Base-by-base conservation (phyloP, 140 eudicot species). In the Bidens hawaiensis region DNA sequence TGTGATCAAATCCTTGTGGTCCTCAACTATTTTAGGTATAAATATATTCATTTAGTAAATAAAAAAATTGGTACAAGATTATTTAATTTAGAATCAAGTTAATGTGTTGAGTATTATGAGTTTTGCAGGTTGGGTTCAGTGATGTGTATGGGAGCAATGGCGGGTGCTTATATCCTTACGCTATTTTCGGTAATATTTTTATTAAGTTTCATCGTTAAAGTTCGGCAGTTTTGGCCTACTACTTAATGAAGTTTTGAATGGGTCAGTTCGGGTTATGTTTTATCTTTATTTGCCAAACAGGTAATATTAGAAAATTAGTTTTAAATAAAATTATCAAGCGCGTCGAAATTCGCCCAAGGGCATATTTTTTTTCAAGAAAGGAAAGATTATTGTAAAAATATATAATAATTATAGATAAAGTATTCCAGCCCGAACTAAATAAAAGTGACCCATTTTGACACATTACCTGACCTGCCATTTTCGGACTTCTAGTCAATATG, bases 91-190 rank as follows among this genome's bases (percentile, higher is more conserved):
- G 41, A 53, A 14, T 41, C n/a, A 33, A 25, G 19, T 16, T 61
- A 46, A 61, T 42, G 14, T 46, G 13, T 46, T 17, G 45, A n/a
- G 23, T 16, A 42, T 58, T 49, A 70, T 25, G 62, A 28, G 33
- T 56, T 71, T 43, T 75, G 9, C 74, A 89, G 97, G 82, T 89
- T 90, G 26, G 89, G 90, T 72, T 77, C 97, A 65, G 97, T 90
- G 22, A 90, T 90, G 97, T 86, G 94, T 78, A 79, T 90, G 97
- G 97, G 97, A 41, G 94, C 79, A 42, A 83, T 71, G 74, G 93
- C 97, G 5, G 97, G 97, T 60, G 97, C 95, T 54, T 86, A 89
- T 60, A 62, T 89, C 36, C 91, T 90, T 67, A 79, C 94, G 57
- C 62, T 81, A 21, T 90, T 90, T 68, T 87, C 97, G 53, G 97